A percentile compares a stretch with the other conserved stretches of the same genome.
These are phyloP conservation scores for Cyberlindnera petersonii DNA, from an alignment of 805 yeast genomes.

Conservation along the genomic window DNA sequence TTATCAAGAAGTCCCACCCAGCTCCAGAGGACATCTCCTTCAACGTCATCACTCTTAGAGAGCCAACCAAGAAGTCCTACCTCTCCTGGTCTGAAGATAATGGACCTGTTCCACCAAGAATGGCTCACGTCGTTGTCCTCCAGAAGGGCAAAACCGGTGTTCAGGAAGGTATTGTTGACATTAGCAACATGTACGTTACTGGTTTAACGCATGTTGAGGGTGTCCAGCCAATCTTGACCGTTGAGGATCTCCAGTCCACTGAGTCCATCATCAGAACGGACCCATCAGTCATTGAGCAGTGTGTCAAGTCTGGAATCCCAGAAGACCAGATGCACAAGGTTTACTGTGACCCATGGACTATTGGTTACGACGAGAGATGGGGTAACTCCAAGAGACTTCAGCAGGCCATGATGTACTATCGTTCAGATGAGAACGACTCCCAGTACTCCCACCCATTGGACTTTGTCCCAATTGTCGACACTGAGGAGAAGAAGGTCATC, in stretches of 20 bases:
- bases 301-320: slow-evolving; percentile 66
- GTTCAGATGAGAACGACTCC: slow-evolving; percentile 72
- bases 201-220: slow-evolving; percentile 49
- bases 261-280: slow-evolving; percentile 67
- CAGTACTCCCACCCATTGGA: slow-evolving; percentile 67
- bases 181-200: slow-evolving; percentile 44
- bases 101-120: slow-evolving; percentile 63
- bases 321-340: slow-evolving; percentile 42
- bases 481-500: slow-evolving; percentile 63
- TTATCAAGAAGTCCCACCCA: slow-evolving; percentile 46
- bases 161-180: slow-evolving; percentile 67
- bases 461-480: slow-evolving; percentile 79
- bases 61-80: slow-evolving; percentile 63
- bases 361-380: slow-evolving; percentile 74
- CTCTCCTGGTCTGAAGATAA: slow-evolving; percentile 60
- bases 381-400: slow-evolving; percentile 71
- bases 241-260: slow-evolving; percentile 58
- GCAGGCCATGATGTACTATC: slow-evolving; percentile 77
- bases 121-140: slow-evolving; percentile 62
- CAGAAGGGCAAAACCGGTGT: slow-evolving; percentile 58
- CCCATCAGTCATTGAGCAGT: slow-evolving; percentile 68
- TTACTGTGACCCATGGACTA: slow-evolving; percentile 69
- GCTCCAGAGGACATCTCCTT: slow-evolving; percentile 44
- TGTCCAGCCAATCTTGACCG: slow-evolving; percentile 72
- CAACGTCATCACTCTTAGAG: slow-evolving; percentile 68